Evolutionary conservation across 495 filamentous ascomycete species (phyloP), one percentile per base, ranked within the genome.

Genomic region (Neurospora sp.): DNA sequence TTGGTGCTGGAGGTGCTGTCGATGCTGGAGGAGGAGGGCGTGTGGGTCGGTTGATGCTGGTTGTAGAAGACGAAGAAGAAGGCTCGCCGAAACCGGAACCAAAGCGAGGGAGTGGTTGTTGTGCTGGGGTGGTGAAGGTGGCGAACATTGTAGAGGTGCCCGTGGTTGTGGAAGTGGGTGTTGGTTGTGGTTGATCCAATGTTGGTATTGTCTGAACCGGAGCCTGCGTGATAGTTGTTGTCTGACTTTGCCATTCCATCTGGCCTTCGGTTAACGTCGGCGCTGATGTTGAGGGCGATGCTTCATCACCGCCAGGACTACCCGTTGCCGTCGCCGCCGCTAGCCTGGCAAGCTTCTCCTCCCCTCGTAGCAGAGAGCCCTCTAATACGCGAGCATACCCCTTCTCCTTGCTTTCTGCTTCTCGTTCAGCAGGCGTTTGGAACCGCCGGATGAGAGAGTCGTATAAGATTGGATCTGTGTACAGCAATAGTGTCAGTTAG

Each of bases 371-470:
- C 0, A 95, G 80, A 75, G 93, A 92, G 2, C 91, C 88, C 77
- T 94, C 89, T 0, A 95, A 85, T 4, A 90, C 82, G 14, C 92
- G 90, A 4, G 90, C 89, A 78, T 93, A 94, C 1, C 93, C 92
- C 78, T 92, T 92, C 4, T 81, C 83, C 16, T 87, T 88, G 14
- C 90, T 92, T 73, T 93, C 91, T 16, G 85, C 87, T 79, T 93
- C 90, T 71, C 92, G 86, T 82, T 96, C 93, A 16, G 86, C 85
- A 16, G 91, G 79, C 4, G 89, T 89, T 71, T 93, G 92, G 81
- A 94, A 94, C 74, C 90, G 91, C 62, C 92, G 90, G 76, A 96
- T 88, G 16, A 94, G 84, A 71, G 88, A 88, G 78, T 95, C 92
- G 83, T 96, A 94, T 59, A 94, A 86, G 31, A 94, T 83, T 0